Percentiles rank a stretch among this genome's conserved stretches.
Evolutionary conservation across 2,329 filamentous ascomycete genomes (phyloP).

Genomic region (Lecanicillium sp.): DNA sequence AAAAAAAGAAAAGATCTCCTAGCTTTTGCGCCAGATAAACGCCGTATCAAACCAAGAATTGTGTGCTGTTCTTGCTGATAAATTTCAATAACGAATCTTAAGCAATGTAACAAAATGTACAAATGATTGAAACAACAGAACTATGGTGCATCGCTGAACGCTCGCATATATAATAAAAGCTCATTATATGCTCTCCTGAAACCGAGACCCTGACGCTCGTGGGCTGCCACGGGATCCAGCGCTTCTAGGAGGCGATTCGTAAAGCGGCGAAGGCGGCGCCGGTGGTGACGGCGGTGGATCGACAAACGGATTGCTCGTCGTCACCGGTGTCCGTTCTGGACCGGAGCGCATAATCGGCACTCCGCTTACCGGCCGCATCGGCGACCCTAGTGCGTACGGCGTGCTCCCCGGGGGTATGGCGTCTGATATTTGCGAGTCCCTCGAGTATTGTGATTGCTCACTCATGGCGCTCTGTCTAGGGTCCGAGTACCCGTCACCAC

Average conservation of each 20-base stretch:
- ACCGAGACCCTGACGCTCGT: constrained; percentile 14
- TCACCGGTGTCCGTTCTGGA: constrained; percentile 55
- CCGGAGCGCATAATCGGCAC: constrained; percentile 54
- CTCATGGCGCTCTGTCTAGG: constrained; percentile 36
- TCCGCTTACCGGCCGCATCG: constrained; percentile 53
- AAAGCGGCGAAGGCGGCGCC: constrained; percentile 17
- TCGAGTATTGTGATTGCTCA: constrained; percentile 42
- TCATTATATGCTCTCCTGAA: constrained; percentile 20
- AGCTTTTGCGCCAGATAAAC: too few relatives aligned
- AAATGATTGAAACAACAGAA: not conserved
- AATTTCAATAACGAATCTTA: too few relatives aligned
- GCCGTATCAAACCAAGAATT: too few relatives aligned
- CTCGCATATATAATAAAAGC: too few relatives aligned
- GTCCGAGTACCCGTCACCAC: constrained; percentile 56
- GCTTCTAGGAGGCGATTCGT: constrained; percentile 14
- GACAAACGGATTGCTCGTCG: constrained; percentile 42
- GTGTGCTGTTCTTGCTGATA: too few relatives aligned
- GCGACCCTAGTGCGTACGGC: constrained; percentile 44
- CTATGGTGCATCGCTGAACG: too few relatives aligned
- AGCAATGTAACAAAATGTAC: too few relatives aligned
- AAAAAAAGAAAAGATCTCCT: too few relatives aligned
- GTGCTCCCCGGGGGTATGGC: constrained; percentile 22
- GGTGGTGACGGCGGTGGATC: constrained; percentile 23
- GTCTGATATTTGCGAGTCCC: constrained; percentile 41
- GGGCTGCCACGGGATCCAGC: constrained; percentile 16